Conservation (phyloP, 2,329 filamentous ascomycete genomes). For the Sporothrix brunneoviolacea region DNA sequence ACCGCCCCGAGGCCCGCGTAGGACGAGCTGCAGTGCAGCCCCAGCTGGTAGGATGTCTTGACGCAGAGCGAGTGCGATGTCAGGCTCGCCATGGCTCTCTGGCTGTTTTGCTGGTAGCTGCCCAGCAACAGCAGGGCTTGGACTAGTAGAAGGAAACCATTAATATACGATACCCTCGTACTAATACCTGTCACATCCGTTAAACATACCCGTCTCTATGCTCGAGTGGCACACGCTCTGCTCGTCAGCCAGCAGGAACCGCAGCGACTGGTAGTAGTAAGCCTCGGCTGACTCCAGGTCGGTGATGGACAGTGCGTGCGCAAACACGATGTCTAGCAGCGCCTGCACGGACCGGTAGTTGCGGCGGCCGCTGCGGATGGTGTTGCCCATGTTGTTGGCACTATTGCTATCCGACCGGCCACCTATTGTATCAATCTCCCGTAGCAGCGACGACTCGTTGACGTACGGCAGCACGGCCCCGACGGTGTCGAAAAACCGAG, state of each 20-base stretch:
- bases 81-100: conserved; percentile 2
- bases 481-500: background rate
- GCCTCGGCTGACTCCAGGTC: background rate
- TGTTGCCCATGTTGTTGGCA: too few species aligned
- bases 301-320: background rate
- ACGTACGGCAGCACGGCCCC: background rate
- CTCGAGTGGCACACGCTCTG: too few species aligned
- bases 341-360: background rate
- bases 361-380: too few species aligned
- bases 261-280: background rate
- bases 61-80: background rate
- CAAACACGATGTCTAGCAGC: background rate
- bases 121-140: conserved; percentile 1
- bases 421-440: too few species aligned
- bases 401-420: too few species aligned
- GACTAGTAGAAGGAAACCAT: too few species aligned
- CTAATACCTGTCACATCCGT: too few species aligned
- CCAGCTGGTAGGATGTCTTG: background rate
- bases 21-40: background rate
- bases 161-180: too few species aligned
- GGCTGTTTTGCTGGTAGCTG: conserved; percentile 2
- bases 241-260: background rate
- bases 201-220: too few species aligned
- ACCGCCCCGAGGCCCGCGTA: too few species aligned
- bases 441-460: background rate